phyloP scores from a whole-genome alignment of 2,329 filamentous ascomycete species.

The Colletotrichum incanum region DNA sequence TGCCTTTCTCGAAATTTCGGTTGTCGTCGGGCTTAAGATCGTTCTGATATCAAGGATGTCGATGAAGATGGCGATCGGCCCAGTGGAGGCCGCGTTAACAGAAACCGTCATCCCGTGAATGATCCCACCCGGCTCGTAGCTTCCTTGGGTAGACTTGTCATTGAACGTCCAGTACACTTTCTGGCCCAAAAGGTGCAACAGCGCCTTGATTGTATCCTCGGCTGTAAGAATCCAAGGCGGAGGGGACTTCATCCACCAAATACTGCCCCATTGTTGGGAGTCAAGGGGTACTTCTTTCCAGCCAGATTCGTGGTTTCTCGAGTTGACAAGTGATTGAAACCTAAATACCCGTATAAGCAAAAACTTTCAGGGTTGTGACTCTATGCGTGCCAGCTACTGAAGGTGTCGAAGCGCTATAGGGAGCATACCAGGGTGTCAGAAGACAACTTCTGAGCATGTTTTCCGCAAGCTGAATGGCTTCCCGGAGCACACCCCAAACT shows the following conservation, averaged over 20 bases:
- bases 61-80: constrained; percentile 1
- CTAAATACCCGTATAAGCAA: background rate
- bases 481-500: constrained; percentile 35
- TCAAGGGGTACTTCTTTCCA: background rate
- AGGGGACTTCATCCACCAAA: constrained; percentile 5
- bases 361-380: background rate
- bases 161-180: constrained; percentile 10
- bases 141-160: background rate
- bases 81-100: background rate
- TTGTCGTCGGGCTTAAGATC: background rate
- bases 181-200: background rate
- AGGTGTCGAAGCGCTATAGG: no score
- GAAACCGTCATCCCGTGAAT: background rate
- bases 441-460: constrained; percentile 29
- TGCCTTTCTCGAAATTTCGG: background rate
- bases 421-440: constrained; percentile 33
- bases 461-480: constrained; percentile 40
- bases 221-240: background rate
- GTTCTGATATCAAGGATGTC: background rate
- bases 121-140: background rate
- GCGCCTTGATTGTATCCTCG: background rate
- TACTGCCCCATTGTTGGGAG: background rate
- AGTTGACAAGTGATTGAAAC: constrained; percentile 7
- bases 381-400: no score
- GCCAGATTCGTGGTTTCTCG: background rate